phyloP scores from a whole-genome alignment of 768 basidiomycete genomes.

The Roridomyces roridus region DNA sequence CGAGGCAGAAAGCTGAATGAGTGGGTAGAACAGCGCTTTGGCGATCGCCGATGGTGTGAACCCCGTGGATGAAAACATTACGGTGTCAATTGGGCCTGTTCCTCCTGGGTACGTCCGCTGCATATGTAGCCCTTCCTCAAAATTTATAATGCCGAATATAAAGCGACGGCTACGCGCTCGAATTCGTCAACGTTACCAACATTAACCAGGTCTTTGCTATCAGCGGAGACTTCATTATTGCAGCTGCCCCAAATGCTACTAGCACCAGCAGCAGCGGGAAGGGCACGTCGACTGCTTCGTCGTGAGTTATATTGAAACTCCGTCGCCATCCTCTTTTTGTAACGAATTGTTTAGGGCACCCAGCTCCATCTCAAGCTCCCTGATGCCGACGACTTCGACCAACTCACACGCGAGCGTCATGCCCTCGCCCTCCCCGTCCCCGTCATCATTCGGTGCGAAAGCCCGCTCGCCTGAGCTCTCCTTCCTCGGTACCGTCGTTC shows the following conservation, averaged over 20 bases:
- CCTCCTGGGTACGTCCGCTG: slow-evolving; percentile 47
- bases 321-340: too few species aligned
- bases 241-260: slow-evolving; percentile 15
- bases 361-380: too few species aligned
- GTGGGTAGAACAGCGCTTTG: slow-evolving; percentile 44
- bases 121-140: background rate
- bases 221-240: slow-evolving; percentile 51
- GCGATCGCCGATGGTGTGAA: slow-evolving; percentile 63
- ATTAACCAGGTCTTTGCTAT: slow-evolving; percentile 49
- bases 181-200: slow-evolving; percentile 52
- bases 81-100: slow-evolving; percentile 52
- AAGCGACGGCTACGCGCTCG: slow-evolving; percentile 55
- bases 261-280: background rate
- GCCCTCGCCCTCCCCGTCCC: too few species aligned
- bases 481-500: too few species aligned
- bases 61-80: slow-evolving; percentile 38
- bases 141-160: background rate
- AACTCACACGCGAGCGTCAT: too few species aligned
- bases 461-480: too few species aligned
- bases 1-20: too few species aligned
- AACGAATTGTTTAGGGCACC: too few species aligned
- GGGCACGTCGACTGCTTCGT: too few species aligned
- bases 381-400: too few species aligned
- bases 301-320: too few species aligned
- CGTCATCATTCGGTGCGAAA: too few species aligned